Evolutionary conservation across 768 basidiomycete species (phyloP), one percentile per base, ranked within the genome.

Genomic region (Kwoniella dendrophila): DNA sequence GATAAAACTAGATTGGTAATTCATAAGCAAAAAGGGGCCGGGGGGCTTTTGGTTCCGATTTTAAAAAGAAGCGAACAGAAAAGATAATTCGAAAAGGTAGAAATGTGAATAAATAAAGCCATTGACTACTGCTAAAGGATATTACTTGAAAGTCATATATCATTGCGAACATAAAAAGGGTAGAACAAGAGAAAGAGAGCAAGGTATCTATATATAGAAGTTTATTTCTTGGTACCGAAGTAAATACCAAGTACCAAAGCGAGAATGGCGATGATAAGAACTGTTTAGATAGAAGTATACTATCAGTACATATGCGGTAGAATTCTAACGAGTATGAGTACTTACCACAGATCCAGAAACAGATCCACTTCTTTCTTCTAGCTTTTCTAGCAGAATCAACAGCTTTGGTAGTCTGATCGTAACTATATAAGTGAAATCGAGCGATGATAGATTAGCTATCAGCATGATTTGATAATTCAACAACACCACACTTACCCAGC

Each of bases 331-430:
- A 40, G 30, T 29, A 16, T 26, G 30, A n/a, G 27, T 34, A 75
- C 74, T 40, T 59, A 75, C 74, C 56, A 53, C 59, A 66, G 67
- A 75, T 75, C 69, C 69, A 75, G 74, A 95, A 95, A 81, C 94
- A 97, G 77, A 95, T 94, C 92, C 93, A 96, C 72, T 93, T 87
- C 85, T 95, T 97, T 80, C 88, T 91, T 63, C 95, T 87, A 22
- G 95, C 95, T 32, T 88, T 85, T 30, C 89, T 85, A 22, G 95
- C 95, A 36, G 89, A 91, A 36, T 81, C 82, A 54, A 97, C 89
- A 6, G 94, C 95, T 73, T 89, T 90, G 48, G 89, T 86, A 0
- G 92, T 90, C 77, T 96, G 89, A 64, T 84, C 82, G 53, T 92
- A 80, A 63, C 93, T 96, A 57, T 44, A 27, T 14, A 44, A 18